Base-by-base conservation (phyloP, 495 filamentous ascomycete species). In the Lepraria neglecta region DNA sequence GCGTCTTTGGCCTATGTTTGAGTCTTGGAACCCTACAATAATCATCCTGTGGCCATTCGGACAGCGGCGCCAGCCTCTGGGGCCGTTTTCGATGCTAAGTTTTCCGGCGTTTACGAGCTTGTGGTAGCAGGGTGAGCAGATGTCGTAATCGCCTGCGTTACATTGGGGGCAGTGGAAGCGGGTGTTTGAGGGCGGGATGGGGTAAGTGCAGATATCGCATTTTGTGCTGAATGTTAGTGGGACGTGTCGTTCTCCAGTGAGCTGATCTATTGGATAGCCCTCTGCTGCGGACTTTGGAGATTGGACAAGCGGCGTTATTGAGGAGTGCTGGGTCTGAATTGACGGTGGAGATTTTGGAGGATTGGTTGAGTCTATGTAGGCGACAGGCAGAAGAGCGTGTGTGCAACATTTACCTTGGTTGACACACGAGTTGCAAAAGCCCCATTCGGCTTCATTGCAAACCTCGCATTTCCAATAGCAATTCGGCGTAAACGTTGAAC, bases 381-480 rank as follows among this genome's bases (percentile, higher is more conserved):
- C 35, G 19, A 92, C 73, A 3, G 91, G 88, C 2, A 92, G 75
- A 0, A 96, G 74, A 0, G 84, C 75, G 67, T 96, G 91, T 0
- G 84, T 88, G 73, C 91, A 96, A 64, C 82, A 84, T 47, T 77
- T 77, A 14, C 85, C 88, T 71, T 83, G 83, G 50, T 89, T 89
- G 31, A 95, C 89, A 68, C 91, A 96, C 59, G 73, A 68, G 62
- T 87, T 86, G 73, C 91, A 96, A 67, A 89, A 96, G 1, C 91
- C 91, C 91, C 91, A 96, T 67, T 91, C 90, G 30, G 88, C 91
- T 58, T 92, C 86, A 66, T 95, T 95, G 73, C 91, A 96, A 43
- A 76, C 65, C 58, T 83, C 82, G 71, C 91, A 96, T 61, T 86
- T 82, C 91, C 90, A 96, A 69, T 86, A 91, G 69, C 87, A 89